Evolutionary conservation across 2,329 filamentous ascomycete genomes (phyloP), one percentile per base, ranked within the genome.

Genomic region (Ophiostoma tasmaniense): DNA sequence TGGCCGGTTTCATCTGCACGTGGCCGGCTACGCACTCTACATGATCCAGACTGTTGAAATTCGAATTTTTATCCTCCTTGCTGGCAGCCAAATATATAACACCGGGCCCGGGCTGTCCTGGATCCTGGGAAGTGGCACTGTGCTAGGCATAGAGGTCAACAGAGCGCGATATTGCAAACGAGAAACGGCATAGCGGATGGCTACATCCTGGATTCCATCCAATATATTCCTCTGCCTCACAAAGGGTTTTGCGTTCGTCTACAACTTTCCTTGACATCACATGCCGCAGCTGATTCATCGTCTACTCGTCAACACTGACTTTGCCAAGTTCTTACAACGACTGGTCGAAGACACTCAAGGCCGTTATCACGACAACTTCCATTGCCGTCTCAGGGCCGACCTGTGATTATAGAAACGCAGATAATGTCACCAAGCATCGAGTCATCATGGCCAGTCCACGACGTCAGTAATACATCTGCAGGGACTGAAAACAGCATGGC

Each of bases 391-490:
- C 17, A n/a, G 17, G 20, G 42, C 42, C 20, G 17, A 45, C 2
- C 17, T n/a, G 42, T 45, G 17, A 17, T 3, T 22, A 6, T 10
- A 25, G 13, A 55, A 22, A 55, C 50, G 22, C 8, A 10, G 22
- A 55, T 10, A 25, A 65, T 64, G 62, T 20, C 62, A 25, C 10
- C 62, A 37, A 35, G 39, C 14, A 59, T 13, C 39, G 69, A 45
- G 8, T 65, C 76, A 73, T 75, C 79, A 75, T 88, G 85, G 85
- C 84, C 85, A 30, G 76, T 82, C 72, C 77, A 79, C 73, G 81
- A 84, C 74, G 82, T 83, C 74, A 75, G 80, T 71, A 14, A 20
- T 22, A 17, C 22, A 42, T 42, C 3, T 11, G 25, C 20, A n/a
- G 1, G 20, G 17, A 11, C 33, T 8, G 28, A 5, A 17, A 22